phyloP scores from a whole-genome alignment of 2,329 filamentous ascomycete genomes.

The Colletotrichum sp. region DNA sequence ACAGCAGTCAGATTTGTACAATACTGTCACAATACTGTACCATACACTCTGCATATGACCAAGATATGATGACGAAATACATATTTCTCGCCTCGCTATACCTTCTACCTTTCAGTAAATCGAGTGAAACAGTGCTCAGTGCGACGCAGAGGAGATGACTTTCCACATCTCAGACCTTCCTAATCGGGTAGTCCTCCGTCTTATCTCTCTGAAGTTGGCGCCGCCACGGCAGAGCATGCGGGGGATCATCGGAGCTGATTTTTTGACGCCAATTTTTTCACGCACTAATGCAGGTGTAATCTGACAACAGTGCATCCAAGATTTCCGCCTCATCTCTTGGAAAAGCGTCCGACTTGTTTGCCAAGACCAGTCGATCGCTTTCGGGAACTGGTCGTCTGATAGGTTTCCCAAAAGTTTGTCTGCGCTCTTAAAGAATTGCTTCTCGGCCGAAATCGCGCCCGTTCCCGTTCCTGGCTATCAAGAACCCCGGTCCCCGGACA shows the following conservation, averaged over 20 bases:
- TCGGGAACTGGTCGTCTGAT: not conserved
- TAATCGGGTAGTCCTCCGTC: not conserved
- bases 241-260: not conserved
- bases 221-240: not conserved
- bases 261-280: not conserved
- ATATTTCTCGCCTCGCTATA: not conserved
- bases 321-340: not conserved
- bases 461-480: not conserved
- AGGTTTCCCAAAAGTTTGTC: not conserved
- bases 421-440: not conserved
- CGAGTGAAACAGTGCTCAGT: not conserved
- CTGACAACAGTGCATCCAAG: not conserved
- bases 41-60: not conserved
- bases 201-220: conserved; percentile 10
- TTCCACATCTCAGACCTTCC: not conserved
- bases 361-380: not conserved
- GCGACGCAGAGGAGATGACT: not conserved
- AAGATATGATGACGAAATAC: not conserved
- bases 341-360: not conserved
- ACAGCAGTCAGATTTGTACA: not conserved
- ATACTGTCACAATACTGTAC: not conserved
- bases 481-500: not conserved
- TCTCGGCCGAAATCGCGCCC: not conserved
- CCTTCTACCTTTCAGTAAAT: not conserved
- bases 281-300: conserved; percentile 19